Evolutionary conservation across 2,329 filamentous ascomycete species (phyloP), one percentile per base, ranked within the genome.

Genomic region (Aspergillus spinulosporus): DNA sequence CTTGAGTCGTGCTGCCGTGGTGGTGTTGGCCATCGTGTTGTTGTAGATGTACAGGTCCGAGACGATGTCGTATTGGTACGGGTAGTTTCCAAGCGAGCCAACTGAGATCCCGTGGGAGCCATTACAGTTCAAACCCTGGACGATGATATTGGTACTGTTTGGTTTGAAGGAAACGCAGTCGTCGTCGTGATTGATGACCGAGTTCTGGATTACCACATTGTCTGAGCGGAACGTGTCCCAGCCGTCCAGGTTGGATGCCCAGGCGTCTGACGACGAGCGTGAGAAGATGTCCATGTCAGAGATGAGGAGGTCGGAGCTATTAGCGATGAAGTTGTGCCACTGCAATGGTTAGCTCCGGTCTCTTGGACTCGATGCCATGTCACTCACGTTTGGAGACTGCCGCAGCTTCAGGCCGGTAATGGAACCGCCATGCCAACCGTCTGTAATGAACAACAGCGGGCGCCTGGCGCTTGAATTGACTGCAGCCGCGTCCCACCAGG

Each of bases 161-260:
- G 87, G 87, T 72, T 90, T 90, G 79, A 90, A 89, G 0, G 85
- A 86, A 8, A 90, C 84, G 57, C 88, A 90, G 67, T 90, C 82
- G 32, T 49, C 46, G 32, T 49, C 46, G 32, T 49, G 46, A 63
- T 88, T 88, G 68, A 83, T 77, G 62, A 85, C 81, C 0, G 83
- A 87, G 67, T 89, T 83, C 64, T 89, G 86, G 36, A 89, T 88
- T 0, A 86, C 81, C 31, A 89, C 78, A 49, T 82, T 80, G 29
- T 78, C 73, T 11, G 81, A 84, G 7, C 84, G 82, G 66, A 88
- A 80, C 12, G 69, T 65, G 59, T 74, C 73, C 62, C 67, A 53
- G 31, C 50, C 50, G 28, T 53, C 50, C 8, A 45, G 43, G 32
- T 53, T 53, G 11, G 46, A 49, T 4, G 46, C 46, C 71, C 54